Base-by-base conservation (phyloP, 129 eudicot genomes). In the Pseudognaphalium luteoalbum region DNA sequence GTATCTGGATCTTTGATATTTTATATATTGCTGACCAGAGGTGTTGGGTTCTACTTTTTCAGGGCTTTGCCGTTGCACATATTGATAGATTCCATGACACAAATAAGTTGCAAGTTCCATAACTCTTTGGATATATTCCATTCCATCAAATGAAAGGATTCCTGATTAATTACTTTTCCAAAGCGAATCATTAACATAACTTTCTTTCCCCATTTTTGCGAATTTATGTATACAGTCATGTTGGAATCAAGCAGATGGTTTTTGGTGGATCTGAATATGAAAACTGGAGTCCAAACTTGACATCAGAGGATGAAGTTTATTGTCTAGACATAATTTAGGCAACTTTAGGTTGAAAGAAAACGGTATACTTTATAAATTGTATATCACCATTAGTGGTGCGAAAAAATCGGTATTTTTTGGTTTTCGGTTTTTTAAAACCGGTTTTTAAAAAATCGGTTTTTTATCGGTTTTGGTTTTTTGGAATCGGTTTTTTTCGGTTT, bases 61-160 rank as follows among this genome's bases (percentile, higher is more conserved):
- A 94, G 98, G 98, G 96, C 92, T 19, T 81, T 94, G 74, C 77
- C 91, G 71, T 79, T 94, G 91, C 96, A 94, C 82, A 68, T 91
- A 71, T 76, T 94, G 83, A 76, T 89, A 67, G 91, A 94, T 83
- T 96, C 97, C 32, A 83, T 94, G 88, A 88, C 89, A 14, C 97
- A 94, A 34, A 71, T 91, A 81, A 94, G 98, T 86, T 91, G 98
- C 91, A 94, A 85, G 96, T 66, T 75, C 65, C 29, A 17, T 41
- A 3, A 35, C 50, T 51, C 39, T 35, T 72, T 72, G 19, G 16
- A 16, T 57, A 20, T 33, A 7, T 41, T 35, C 22, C 51, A 73
- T 22, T 59, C 28, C 29, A 19, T 37, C 7, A 7, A n/a, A 42
- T 41, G 64, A 73, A 60, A 15, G 17, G 10, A 11, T 10, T 44